A percentile compares a stretch with the other conserved stretches of the same genome.
Evolutionary conservation across 306 rosid species (phyloP).

Genomic region (Quercus cerris): DNA sequence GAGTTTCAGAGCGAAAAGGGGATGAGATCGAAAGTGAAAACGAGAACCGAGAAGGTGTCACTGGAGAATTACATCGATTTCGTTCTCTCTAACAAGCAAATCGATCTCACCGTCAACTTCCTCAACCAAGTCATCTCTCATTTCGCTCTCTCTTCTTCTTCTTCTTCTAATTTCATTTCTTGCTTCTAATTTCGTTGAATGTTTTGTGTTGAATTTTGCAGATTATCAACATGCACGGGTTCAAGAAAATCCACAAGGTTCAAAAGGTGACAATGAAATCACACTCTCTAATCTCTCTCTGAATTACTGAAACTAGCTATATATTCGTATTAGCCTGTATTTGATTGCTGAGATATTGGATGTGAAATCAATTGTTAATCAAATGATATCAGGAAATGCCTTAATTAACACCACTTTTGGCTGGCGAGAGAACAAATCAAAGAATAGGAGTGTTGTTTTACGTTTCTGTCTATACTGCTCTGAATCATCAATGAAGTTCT

Average conservation of each 20-base stretch:
- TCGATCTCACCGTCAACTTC: conserved; percentile 33
- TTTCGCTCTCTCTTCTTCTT: conserved; percentile 2
- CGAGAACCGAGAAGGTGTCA: conserved; percentile 22
- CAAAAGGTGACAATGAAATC: conserved; percentile 45
- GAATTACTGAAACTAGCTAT: background rate
- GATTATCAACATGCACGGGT: conserved; percentile 72
- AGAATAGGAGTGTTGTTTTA: no score
- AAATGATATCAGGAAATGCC: no score
- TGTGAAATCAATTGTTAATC: background rate
- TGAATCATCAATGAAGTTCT: no score
- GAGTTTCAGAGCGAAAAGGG: conserved; percentile 16
- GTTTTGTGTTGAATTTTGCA: conserved; percentile 9
- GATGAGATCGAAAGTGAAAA: conserved; percentile 17
- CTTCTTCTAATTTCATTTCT: background rate
- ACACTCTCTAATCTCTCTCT: background rate
- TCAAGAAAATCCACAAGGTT: conserved; percentile 46
- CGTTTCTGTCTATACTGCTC: no score
- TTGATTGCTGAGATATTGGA: background rate
- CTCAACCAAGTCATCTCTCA: conserved; percentile 55
- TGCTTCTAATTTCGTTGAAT: background rate
- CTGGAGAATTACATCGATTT: conserved; percentile 53
- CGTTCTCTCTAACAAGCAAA: conserved; percentile 35
- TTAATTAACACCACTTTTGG: no score
- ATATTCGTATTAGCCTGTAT: background rate
- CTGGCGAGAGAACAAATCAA: no score